Evolutionary conservation across 345 rosid species (phyloP).

Genomic region (Cochlearia excelsa): DNA sequence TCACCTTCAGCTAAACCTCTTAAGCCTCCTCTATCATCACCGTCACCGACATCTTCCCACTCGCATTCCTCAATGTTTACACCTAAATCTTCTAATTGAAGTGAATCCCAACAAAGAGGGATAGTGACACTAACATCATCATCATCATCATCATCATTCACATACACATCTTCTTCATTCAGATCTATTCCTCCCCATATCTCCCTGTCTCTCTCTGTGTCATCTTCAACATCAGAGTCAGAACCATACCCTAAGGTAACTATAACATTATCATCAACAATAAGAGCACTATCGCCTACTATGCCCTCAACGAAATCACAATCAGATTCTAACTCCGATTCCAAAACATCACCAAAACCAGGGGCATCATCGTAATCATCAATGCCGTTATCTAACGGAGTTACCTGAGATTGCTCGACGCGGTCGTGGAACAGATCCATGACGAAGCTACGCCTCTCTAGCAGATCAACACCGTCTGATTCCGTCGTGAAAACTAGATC

Average conservation of each 20-base stretch:
- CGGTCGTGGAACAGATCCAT: constrained; percentile 92
- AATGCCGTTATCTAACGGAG: constrained; percentile 7
- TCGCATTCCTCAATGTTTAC: constrained; percentile 69
- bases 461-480: constrained; percentile 46
- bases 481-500: constrained; percentile 40
- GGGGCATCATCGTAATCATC: constrained; percentile 39
- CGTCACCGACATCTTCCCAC: constrained; percentile 77
- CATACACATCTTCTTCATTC: constrained; percentile 47
- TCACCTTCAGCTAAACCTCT: constrained; percentile 45
- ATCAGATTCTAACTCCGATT: constrained; percentile 49
- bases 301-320: constrained; percentile 34
- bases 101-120: constrained; percentile 75
- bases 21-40: constrained; percentile 63
- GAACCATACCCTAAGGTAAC: constrained; percentile 40
- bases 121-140: constrained; percentile 48
- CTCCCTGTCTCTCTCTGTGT: constrained; percentile 37
- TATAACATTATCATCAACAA: constrained; percentile 27
- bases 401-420: constrained; percentile 74
- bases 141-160: constrained; percentile 30
- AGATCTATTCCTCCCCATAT: constrained; percentile 26
- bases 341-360: constrained; percentile 44
- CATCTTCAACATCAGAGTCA: constrained; percentile 46
- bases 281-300: constrained; percentile 30
- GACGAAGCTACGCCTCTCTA: constrained; percentile 60
- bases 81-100: constrained; percentile 58